phyloP scores from a whole-genome alignment of 106 monocot genomes.

The Hemerocallis citrina region DNA sequence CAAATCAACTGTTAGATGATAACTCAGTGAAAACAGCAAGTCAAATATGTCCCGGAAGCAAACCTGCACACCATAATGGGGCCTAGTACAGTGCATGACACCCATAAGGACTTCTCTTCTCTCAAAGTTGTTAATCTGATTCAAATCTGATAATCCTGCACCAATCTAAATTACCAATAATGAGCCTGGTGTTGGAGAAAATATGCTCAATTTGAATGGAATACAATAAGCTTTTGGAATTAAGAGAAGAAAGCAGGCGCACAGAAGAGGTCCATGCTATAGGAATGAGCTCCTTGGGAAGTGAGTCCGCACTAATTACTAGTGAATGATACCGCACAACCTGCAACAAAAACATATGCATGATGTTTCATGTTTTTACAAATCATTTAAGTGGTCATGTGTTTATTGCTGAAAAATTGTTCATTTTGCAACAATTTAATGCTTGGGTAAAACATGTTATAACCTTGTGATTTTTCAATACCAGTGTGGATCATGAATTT shows the following conservation, averaged over 20 bases:
- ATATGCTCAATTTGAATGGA: conserved; percentile 8
- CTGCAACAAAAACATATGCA: conserved; percentile 22
- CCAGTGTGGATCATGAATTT: no score
- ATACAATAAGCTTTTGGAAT: conserved; percentile 20
- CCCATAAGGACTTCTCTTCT: conserved; percentile 71
- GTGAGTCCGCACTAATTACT: conserved; percentile 57
- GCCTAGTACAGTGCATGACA: conserved; percentile 58
- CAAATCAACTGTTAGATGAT: conserved; percentile 11
- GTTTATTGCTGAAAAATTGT: no score
- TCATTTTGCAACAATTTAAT: no score
- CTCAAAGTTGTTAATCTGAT: conserved; percentile 2
- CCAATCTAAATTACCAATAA: conserved; percentile 14
- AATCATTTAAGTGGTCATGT: background rate
- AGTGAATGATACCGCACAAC: conserved; percentile 98
- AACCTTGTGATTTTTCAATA: no score
- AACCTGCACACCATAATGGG: conserved; percentile 98
- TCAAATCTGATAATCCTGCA: conserved; percentile 3
- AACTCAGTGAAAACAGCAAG: conserved; percentile 3
- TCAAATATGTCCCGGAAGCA: background rate
- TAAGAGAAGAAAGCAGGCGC: conserved; percentile 36
- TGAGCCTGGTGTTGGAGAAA: conserved; percentile 14
- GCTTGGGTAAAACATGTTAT: no score
- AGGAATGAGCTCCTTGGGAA: conserved; percentile 76
- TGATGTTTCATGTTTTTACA: background rate
- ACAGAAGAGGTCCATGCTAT: conserved; percentile 70